These are phyloP conservation scores for Rutstroemia sp. DNA, from an alignment of 2,329 filamentous ascomycete genomes.

Conservation along the genomic window DNA sequence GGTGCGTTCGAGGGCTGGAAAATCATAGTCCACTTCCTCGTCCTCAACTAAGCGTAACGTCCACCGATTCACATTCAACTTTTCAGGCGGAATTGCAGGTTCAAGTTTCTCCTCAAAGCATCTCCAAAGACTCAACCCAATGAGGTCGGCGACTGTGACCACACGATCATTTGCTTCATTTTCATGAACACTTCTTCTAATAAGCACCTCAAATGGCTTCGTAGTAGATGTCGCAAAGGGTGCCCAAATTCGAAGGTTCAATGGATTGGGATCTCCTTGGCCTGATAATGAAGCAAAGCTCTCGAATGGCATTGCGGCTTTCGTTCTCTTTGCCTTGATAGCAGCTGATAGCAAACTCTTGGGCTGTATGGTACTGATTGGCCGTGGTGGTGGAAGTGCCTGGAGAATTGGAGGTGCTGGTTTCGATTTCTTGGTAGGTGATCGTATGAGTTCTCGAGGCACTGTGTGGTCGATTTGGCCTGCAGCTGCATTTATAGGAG, in stretches of 20 bases:
- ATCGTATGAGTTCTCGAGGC: constrained; percentile 50
- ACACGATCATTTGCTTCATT: constrained; percentile 54
- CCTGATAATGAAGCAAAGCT: constrained; percentile 70
- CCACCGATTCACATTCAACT: constrained; percentile 75
- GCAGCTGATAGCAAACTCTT: constrained; percentile 65
- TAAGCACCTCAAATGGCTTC: constrained; percentile 63
- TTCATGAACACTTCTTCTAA: constrained; percentile 62
- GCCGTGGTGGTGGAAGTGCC: constrained; percentile 62
- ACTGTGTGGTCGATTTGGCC: constrained; percentile 57
- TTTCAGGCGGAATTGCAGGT: constrained; percentile 55
- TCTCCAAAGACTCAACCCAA: constrained; percentile 70
- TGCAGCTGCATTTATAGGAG: constrained; percentile 47
- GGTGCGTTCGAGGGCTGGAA: constrained; percentile 68
- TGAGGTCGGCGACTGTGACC: constrained; percentile 72
- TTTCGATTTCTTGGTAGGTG: constrained; percentile 58
- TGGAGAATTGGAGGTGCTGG: constrained; percentile 51
- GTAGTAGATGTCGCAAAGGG: constrained; percentile 60
- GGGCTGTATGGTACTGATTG: constrained; percentile 60
- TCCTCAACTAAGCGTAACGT: constrained; percentile 78
- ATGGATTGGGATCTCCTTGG: constrained; percentile 68
- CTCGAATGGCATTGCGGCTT: constrained; percentile 65
- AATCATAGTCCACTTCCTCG: constrained; percentile 79
- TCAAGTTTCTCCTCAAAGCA: constrained; percentile 72
- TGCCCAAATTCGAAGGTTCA: constrained; percentile 70
- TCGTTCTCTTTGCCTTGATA: constrained; percentile 64